Percentiles rank a stretch among this genome's conserved stretches.
phyloP scores from a whole-genome alignment of 2,329 filamentous ascomycete species.

The Fusarium pseudonygamai region DNA sequence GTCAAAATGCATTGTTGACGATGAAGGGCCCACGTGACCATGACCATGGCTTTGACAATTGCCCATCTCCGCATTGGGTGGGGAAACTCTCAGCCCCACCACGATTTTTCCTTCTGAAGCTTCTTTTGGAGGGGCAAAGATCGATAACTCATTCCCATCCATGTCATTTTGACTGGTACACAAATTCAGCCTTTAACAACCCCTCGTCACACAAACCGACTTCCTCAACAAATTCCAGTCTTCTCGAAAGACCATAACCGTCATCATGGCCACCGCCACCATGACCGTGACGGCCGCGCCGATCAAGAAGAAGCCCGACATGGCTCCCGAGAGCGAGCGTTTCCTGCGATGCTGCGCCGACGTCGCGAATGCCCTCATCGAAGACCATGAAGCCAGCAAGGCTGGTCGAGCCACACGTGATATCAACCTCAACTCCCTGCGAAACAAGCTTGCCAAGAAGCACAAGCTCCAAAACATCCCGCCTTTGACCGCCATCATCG shows the following conservation, averaged over 20 bases:
- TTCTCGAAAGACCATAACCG: neutral
- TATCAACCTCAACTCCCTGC: constrained; percentile 89
- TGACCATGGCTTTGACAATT: constrained; percentile 25
- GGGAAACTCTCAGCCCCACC: constrained; percentile 33
- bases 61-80: constrained; percentile 30
- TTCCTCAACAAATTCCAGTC: accelerated
- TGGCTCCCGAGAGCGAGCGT: constrained; percentile 92
- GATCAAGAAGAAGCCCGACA: constrained; percentile 77
- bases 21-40: constrained; percentile 18
- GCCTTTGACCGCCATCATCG: constrained; percentile 94
- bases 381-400: constrained; percentile 86
- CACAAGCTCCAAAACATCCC: constrained; percentile 89
- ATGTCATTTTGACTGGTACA: neutral
- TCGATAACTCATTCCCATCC: constrained; percentile 14
- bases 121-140: constrained; percentile 41
- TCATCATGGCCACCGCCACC: constrained; percentile 62
- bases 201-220: accelerated
- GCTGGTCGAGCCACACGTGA: constrained; percentile 82
- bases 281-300: constrained; percentile 71
- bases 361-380: constrained; percentile 91
- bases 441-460: constrained; percentile 90
- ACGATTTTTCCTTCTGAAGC: constrained; percentile 32
- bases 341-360: constrained; percentile 95
- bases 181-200: neutral
- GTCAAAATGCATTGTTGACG: neutral